Evolutionary conservation across 805 yeast species (phyloP).

Genomic region (Ogataea philodendri): DNA sequence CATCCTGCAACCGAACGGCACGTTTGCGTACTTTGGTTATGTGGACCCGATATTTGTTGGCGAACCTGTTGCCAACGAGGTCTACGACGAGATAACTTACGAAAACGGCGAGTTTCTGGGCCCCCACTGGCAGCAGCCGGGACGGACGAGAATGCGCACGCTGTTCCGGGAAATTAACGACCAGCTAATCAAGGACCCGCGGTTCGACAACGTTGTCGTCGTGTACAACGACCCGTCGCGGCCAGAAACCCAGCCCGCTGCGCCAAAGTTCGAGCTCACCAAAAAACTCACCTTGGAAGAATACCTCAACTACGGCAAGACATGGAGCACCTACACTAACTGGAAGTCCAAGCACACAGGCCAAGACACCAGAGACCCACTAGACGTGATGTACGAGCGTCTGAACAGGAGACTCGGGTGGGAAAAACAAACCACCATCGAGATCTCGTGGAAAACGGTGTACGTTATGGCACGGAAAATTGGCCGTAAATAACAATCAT

Average conservation of each 20-base stretch:
- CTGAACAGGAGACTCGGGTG: conserved; percentile 46
- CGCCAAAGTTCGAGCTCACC: conserved; percentile 16
- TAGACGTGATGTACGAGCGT: conserved; percentile 34
- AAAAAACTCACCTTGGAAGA: conserved; percentile 44
- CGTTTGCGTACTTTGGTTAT: conserved; percentile 74
- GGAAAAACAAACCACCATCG: conserved; percentile 40
- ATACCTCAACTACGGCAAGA: conserved; percentile 53
- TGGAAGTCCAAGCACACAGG: conserved; percentile 43
- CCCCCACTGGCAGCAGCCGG: conserved; percentile 85
- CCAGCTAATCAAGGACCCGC: conserved; percentile 37
- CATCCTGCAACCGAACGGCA: conserved; percentile 41
- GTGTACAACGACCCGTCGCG: conserved; percentile 32
- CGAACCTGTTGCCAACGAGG: conserved; percentile 52
- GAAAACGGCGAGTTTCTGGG: conserved; percentile 49
- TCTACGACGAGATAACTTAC: conserved; percentile 44
- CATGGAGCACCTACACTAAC: conserved; percentile 69
- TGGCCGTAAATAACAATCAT: conserved; percentile 9
- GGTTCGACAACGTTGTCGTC: conserved; percentile 31
- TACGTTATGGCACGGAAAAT: conserved; percentile 45
- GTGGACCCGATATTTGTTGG: conserved; percentile 61
- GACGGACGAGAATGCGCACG: conserved; percentile 53
- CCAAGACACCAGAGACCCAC: conserved; percentile 32
- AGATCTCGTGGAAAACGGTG: conserved; percentile 49
- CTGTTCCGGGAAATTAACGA: conserved; percentile 41
- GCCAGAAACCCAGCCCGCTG: not conserved